Conservation (phyloP, 106 monocot species). For the Hemerocallis citrina region DNA sequence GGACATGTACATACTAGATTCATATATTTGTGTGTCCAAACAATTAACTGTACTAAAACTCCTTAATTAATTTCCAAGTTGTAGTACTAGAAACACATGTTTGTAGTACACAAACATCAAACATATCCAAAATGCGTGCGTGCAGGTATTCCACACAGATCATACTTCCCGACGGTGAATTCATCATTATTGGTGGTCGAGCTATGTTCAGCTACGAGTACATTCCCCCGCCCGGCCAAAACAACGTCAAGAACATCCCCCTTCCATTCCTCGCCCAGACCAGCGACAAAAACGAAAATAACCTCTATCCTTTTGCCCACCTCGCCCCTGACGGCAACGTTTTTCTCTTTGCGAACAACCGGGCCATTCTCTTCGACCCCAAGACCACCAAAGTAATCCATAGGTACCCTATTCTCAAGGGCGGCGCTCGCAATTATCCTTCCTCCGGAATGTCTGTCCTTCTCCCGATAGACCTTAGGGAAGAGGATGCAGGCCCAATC, state of each 20-base stretch:
- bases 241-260: conserved; percentile 8
- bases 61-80: too few relatives aligned
- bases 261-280: conserved; percentile 58
- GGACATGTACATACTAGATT: too few relatives aligned
- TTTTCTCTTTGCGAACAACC: conserved; percentile 91
- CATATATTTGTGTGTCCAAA: too few relatives aligned
- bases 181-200: conserved; percentile 68
- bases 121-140: not conserved
- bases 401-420: conserved; percentile 34
- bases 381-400: conserved; percentile 27
- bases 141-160: conserved; percentile 62
- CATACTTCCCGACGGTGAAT: conserved; percentile 49
- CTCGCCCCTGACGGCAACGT: conserved; percentile 61
- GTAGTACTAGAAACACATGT: too few relatives aligned
- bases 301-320: conserved; percentile 91
- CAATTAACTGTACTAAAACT: too few relatives aligned
- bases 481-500: not conserved
- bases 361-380: conserved; percentile 65
- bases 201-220: conserved; percentile 58
- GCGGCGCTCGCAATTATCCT: conserved; percentile 71
- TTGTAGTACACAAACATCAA: not conserved
- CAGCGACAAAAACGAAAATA: conserved; percentile 60
- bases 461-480: conserved; percentile 62
- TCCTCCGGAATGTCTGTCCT: conserved; percentile 58
- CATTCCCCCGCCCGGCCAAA: conserved; percentile 29